Evolutionary conservation across 495 filamentous ascomycete genomes (phyloP).

Genomic region (Hypoxylon fragiforme): DNA sequence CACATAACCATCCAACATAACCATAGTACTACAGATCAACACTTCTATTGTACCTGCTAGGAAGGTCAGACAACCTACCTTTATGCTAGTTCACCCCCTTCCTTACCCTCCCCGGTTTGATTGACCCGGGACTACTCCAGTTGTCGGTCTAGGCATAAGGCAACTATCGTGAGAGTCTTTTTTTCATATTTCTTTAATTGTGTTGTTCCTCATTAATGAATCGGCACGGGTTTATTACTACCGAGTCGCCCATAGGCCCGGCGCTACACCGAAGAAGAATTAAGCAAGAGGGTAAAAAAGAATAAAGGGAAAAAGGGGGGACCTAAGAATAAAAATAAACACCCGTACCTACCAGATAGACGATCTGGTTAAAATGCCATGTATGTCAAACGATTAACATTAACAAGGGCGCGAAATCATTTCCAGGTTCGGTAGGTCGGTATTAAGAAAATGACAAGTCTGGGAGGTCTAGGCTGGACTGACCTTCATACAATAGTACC

Average conservation of each 20-base stretch:
- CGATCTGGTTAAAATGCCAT: slow-evolving; percentile 27
- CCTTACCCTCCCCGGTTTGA: not conserved
- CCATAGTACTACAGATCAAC: slow-evolving; percentile 32
- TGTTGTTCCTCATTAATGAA: too few relatives aligned
- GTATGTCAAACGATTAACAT: slow-evolving; percentile 10
- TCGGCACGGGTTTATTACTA: slow-evolving; percentile 8
- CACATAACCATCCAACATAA: too few relatives aligned
- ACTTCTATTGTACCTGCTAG: slow-evolving; percentile 15
- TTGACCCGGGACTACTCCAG: not conserved
- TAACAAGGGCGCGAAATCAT: slow-evolving; percentile 18
- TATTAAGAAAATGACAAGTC: slow-evolving; percentile 3
- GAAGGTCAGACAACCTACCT: slow-evolving; percentile 19
- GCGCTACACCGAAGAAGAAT: not conserved
- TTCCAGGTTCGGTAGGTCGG: slow-evolving; percentile 32
- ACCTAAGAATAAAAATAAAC: not conserved
- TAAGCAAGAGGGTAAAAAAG: too few relatives aligned
- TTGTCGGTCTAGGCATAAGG: slow-evolving; percentile 9
- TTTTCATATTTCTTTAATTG: too few relatives aligned
- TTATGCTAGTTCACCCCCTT: not conserved
- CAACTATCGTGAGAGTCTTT: slow-evolving; percentile 9
- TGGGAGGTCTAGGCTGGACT: slow-evolving; percentile 11
- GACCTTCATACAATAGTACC: not conserved
- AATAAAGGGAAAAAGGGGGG: too few relatives aligned
- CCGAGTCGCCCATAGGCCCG: not conserved
- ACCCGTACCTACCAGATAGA: slow-evolving; percentile 16